These are phyloP conservation scores for Pachysandra terminalis DNA, from an alignment of 164 flowering plant species.

Conservation along the genomic window DNA sequence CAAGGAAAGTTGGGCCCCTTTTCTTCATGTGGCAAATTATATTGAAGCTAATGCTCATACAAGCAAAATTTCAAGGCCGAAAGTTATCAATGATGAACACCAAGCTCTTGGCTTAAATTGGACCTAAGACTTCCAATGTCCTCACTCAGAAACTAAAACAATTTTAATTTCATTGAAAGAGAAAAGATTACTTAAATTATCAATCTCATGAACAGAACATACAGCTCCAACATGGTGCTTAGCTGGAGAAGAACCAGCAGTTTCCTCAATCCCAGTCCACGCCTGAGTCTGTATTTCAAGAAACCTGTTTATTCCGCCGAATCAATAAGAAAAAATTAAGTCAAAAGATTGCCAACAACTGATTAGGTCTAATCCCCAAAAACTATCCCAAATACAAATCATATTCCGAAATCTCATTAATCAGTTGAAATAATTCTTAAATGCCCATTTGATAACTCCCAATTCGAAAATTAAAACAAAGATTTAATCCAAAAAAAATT, in stretches of 20 bases:
- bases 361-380: background rate
- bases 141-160: background rate
- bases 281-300: conserved; percentile 60
- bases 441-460: too few relatives aligned
- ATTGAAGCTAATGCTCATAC: background rate
- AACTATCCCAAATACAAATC: background rate
- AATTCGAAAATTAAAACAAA: background rate
- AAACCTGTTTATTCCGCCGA: conserved; percentile 31
- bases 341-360: background rate
- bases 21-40: background rate
- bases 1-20: background rate
- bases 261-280: conserved; percentile 88
- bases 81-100: background rate
- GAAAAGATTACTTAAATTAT: background rate
- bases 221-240: conserved; percentile 83
- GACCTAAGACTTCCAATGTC: background rate
- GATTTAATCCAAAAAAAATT: background rate
- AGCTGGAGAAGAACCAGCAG: conserved; percentile 47
- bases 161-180: background rate
- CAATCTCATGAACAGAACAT: conserved; percentile 14
- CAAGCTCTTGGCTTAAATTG: background rate
- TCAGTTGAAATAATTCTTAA: too few relatives aligned
- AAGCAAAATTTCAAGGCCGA: background rate
- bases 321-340: conserved; percentile 1
- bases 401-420: background rate